These are phyloP conservation scores for Trametes pubescens DNA, from an alignment of 1,284 basidiomycete species.

Conservation along the genomic window DNA sequence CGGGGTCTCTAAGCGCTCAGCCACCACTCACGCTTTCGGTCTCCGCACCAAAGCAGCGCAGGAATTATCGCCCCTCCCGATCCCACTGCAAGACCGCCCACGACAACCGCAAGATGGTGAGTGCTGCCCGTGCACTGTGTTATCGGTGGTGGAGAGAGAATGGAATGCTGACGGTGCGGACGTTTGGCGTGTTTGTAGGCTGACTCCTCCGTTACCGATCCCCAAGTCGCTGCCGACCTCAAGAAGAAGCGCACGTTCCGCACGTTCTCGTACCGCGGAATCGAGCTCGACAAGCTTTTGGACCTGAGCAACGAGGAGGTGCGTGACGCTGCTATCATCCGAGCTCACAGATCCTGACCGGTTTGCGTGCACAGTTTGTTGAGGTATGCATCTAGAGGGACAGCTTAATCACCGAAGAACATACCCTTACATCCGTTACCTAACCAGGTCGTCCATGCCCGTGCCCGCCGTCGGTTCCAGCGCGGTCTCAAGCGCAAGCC, in stretches of 20 bases:
- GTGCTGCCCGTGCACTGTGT: conserved; percentile 34
- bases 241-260: conserved; percentile 99
- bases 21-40: conserved; percentile 45
- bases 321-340: conserved; percentile 38
- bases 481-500: conserved; percentile 98
- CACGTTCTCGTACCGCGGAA: conserved; percentile 98
- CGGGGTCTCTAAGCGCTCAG: conserved; percentile 41
- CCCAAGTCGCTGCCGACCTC: conserved; percentile 89
- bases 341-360: conserved; percentile 10
- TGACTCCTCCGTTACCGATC: conserved; percentile 85
- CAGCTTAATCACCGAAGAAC: neutral
- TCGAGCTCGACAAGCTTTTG: conserved; percentile 97
- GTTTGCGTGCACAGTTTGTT: conserved; percentile 63
- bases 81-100: conserved; percentile 44
- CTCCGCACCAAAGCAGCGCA: conserved; percentile 48
- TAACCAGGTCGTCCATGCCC: conserved; percentile 92
- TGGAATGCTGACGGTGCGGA: conserved; percentile 33
- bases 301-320: conserved; percentile 97
- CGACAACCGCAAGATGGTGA: conserved; percentile 64
- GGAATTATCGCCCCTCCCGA: conserved; percentile 26
- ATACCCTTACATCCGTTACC: conserved; percentile 8
- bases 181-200: conserved; percentile 56
- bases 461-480: conserved; percentile 98
- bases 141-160: conserved; percentile 18
- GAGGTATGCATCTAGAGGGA: conserved; percentile 59